A percentile compares a stretch with the other conserved stretches of the same genome.
phyloP scores from a whole-genome alignment of 1,139 yeast genomes.

The Taphrina pruni region DNA sequence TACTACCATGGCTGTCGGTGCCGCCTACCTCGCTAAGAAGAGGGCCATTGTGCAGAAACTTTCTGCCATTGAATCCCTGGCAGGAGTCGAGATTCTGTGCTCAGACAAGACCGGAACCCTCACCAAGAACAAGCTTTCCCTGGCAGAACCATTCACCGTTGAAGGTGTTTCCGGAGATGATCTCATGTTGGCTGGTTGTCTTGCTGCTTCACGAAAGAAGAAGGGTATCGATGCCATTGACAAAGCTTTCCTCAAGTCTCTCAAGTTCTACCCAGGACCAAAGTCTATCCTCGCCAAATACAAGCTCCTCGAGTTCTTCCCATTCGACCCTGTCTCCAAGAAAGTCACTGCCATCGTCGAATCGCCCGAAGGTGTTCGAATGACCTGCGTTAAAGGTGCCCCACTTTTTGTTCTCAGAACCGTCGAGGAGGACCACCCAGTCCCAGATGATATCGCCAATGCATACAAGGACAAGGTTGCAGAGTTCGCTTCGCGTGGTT shows the following conservation, averaged over 20 bases:
- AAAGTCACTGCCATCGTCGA: constrained; percentile 73
- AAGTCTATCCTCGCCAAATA: constrained; percentile 68
- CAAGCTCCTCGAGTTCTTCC: constrained; percentile 71
- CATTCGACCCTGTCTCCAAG: constrained; percentile 75
- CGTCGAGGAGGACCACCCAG: constrained; percentile 71
- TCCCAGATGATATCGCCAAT: constrained; percentile 67
- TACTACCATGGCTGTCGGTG: constrained; percentile 99
- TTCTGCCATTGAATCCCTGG: constrained; percentile 97
- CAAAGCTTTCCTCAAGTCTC: constrained; percentile 93
- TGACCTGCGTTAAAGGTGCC: constrained; percentile 74
- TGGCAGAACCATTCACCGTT: constrained; percentile 98
- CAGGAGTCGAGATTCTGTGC: constrained; percentile 99
- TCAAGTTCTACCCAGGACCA: constrained; percentile 66
- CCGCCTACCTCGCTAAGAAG: constrained; percentile 98
- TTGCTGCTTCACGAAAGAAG: constrained; percentile 98
- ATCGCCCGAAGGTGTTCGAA: constrained; percentile 70
- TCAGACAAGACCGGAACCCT: constrained; percentile 99
- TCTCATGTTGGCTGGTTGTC: constrained; percentile 95
- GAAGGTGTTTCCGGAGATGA: constrained; percentile 98
- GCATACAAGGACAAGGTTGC: constrained; percentile 74
- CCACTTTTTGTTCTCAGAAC: constrained; percentile 73
- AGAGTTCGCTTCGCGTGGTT: constrained; percentile 75
- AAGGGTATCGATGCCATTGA: constrained; percentile 98
- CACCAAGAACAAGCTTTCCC: constrained; percentile 94
- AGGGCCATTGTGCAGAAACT: constrained; percentile 98